Conservation (phyloP, 2,329 filamentous ascomycete genomes). For the Aspergillus bombycis region DNA sequence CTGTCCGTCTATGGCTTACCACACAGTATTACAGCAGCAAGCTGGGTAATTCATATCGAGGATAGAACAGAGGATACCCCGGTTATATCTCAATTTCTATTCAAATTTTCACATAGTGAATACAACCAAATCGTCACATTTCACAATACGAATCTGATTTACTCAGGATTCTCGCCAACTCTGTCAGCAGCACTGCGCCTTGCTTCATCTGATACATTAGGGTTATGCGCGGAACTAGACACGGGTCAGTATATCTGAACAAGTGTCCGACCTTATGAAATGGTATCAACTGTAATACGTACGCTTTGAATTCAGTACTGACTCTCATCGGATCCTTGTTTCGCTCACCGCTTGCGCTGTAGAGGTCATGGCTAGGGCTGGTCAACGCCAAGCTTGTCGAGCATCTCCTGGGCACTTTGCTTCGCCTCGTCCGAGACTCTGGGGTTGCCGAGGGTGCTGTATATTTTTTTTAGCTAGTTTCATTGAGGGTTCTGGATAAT, state of each 20-base stretch:
- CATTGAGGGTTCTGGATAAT: background rate
- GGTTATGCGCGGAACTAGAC: background rate
- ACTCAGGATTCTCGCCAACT: background rate
- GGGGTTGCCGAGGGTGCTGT: background rate
- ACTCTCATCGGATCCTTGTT: background rate
- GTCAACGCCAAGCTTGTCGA: background rate
- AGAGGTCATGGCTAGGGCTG: background rate
- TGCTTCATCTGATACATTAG: background rate
- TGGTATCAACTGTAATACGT: too few species aligned
- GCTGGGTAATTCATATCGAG: too few species aligned
- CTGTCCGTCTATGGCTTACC: too few species aligned
- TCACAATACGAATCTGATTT: background rate
- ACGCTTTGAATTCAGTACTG: background rate
- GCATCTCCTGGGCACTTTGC: background rate
- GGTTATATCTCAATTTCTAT: background rate
- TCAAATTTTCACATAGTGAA: background rate
- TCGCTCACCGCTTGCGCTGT: background rate
- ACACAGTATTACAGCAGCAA: too few species aligned
- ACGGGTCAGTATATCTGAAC: background rate
- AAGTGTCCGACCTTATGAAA: background rate
- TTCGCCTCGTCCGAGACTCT: background rate
- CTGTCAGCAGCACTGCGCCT: background rate
- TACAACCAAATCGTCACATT: background rate
- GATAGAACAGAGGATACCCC: background rate
- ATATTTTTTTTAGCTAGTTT: background rate